These are phyloP conservation scores for Phytopythium montanum DNA, from an alignment of 352 stramenopile genomes.

Conservation along the genomic window DNA sequence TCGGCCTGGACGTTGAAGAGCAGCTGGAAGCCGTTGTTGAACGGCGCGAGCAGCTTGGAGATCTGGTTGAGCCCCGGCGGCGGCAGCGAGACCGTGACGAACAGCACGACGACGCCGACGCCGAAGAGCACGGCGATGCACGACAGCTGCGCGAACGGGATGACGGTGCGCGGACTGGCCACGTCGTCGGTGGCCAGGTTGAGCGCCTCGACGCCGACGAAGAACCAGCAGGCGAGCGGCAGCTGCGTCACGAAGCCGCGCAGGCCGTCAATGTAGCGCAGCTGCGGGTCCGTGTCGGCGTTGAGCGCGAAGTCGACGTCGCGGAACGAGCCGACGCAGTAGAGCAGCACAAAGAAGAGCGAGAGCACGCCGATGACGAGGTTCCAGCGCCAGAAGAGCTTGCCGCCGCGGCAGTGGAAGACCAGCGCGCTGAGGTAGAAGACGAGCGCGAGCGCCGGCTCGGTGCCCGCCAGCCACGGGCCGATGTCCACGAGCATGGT, in stretches of 20 bases:
- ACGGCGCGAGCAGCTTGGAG: constrained; percentile 22
- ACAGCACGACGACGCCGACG: constrained; percentile 19
- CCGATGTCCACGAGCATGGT: constrained; percentile 20
- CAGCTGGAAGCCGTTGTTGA: constrained; percentile 24
- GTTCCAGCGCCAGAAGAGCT: constrained; percentile 33
- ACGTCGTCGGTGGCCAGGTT: constrained; percentile 11
- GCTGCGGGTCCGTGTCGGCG: constrained; percentile 13
- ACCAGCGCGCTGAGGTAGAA: constrained; percentile 19
- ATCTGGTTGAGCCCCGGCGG: constrained; percentile 14
- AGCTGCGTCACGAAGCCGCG: constrained; percentile 19
- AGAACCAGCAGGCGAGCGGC: constrained; percentile 30
- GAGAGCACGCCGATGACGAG: constrained; percentile 23
- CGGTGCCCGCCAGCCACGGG: constrained; percentile 7
- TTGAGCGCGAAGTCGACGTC: constrained; percentile 18
- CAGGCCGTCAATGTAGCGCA: constrained; percentile 16
- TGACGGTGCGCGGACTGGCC: constrained; percentile 12
- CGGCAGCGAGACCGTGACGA: constrained; percentile 22
- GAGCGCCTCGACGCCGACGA: constrained; percentile 12
- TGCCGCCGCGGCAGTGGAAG: constrained; percentile 19
- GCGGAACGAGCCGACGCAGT: constrained; percentile 23
- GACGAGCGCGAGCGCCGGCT: constrained; percentile 20
- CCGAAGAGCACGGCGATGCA: constrained; percentile 28
- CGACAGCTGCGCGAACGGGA: constrained; percentile 18
- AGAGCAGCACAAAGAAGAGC: constrained; percentile 26
- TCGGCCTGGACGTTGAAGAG: constrained; percentile 22